Base-by-base conservation (phyloP, 306 rosid species). In the Pachyrhizus erosus region DNA sequence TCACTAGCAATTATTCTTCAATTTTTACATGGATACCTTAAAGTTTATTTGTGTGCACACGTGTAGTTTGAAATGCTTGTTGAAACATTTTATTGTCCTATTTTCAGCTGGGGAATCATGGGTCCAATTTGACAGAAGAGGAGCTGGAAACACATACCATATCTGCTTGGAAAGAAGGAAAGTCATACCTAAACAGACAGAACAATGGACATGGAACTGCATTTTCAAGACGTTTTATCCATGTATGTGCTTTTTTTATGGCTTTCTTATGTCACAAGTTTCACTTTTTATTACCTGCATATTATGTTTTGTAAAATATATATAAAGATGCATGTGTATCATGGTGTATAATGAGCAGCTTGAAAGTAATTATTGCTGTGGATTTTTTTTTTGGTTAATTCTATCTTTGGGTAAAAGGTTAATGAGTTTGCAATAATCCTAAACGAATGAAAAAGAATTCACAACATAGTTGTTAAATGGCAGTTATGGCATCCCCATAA, bases 81-180 rank as follows among this genome's bases (percentile, higher is more conserved):
- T 69, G 57, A 73, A 78, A 71, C 77, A 64, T 85, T 70, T 75
- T 78, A 66, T 84, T 45, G 70, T 62, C 66, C 62, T 68, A 73
- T 81, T 77, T 70, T 76, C 89, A 95, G 98, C 94, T 95, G 83
- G 97, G 98, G 90, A 95, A 85, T 88, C 92, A 86, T 78, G 98
- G 97, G 12, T 95, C 98, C 68, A 95, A 91, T 89, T 92, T 95
- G 83, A 92, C 98, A 15, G 97, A 95, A 76, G 98, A 95, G 87
- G 98, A 95, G 84, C 98, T 95, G 73, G 98, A 95, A 85, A 95
- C 98, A 74, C 98, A 95, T 88, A 87, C 95, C 18, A 91, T 95
- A 87, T 90, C 97, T 21, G 98, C 98, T 80, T 95, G 98, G 98
- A 95, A 95, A 88, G 97, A 93, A 79, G 98, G 94, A 75, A 95